Evolutionary conservation across 768 basidiomycete species (phyloP).

Genomic region (Imleria badia): DNA sequence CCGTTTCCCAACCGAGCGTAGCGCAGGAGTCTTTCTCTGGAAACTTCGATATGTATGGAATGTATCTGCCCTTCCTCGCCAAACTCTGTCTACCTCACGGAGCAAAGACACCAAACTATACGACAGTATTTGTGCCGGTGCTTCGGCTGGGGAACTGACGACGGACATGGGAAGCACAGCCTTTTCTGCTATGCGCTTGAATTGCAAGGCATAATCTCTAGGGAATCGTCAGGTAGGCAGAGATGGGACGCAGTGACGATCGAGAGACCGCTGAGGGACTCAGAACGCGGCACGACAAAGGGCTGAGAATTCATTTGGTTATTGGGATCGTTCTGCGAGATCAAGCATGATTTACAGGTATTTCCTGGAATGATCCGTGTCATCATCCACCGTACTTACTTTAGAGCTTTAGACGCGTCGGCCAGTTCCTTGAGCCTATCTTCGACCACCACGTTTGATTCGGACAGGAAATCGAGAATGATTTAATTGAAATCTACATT

Average conservation of each 20-base stretch:
- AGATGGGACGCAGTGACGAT: background rate
- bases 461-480: constrained; percentile 19
- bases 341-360: constrained; percentile 2
- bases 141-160: background rate
- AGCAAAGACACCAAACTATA: constrained; percentile 31
- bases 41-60: constrained; percentile 41
- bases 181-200: constrained; percentile 5
- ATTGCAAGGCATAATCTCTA: constrained; percentile 7
- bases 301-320: background rate
- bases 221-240: background rate
- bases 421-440: constrained; percentile 17
- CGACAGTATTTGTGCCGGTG: constrained; percentile 23
- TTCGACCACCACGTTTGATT: constrained; percentile 2
- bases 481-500: constrained; percentile 20
- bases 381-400: too few species aligned
- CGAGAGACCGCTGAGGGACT: constrained; percentile 1
- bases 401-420: constrained; percentile 6
- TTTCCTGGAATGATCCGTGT: constrained; percentile 1
- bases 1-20: constrained; percentile 5
- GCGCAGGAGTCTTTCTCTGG: constrained; percentile 24
- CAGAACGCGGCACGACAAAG: background rate
- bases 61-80: constrained; percentile 38
- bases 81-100: constrained; percentile 33
- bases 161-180: background rate
- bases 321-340: background rate